Percentiles rank a stretch among this genome's conserved stretches.
These are phyloP conservation scores for Pelargonium myrrhifolium DNA, from an alignment of 441 rosid genomes.

Conservation along the genomic window DNA sequence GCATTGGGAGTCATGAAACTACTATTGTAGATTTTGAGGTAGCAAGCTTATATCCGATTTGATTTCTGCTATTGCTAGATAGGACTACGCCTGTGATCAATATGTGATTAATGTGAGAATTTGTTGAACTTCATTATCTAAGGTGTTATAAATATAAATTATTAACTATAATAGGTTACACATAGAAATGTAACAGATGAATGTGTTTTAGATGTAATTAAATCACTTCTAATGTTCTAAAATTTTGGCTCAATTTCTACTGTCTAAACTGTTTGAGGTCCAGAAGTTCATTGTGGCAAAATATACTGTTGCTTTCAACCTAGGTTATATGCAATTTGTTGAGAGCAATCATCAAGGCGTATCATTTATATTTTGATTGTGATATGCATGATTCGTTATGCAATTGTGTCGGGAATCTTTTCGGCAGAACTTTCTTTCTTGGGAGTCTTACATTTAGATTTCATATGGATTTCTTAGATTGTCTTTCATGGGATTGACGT, in stretches of 20 bases:
- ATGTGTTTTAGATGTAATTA: background rate
- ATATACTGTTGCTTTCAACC: background rate
- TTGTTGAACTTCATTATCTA: background rate
- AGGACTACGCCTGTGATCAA: conserved; percentile 2
- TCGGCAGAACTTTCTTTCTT: conserved; percentile 4
- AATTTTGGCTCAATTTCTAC: background rate
- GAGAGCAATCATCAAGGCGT: background rate
- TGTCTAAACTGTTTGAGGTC: background rate
- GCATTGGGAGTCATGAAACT: conserved; percentile 83
- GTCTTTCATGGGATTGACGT: conserved; percentile 76
- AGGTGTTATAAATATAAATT: background rate
- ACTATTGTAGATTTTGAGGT: conserved; percentile 93
- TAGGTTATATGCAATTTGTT: background rate
- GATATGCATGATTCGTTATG: background rate
- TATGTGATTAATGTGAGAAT: background rate
- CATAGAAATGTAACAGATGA: background rate
- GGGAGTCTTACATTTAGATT: conserved; percentile 18
- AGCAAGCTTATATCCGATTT: conserved; percentile 17
- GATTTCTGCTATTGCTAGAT: background rate
- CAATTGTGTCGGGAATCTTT: background rate
- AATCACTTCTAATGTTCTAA: background rate
- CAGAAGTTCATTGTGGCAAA: background rate
- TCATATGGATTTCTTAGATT: conserved; percentile 37
- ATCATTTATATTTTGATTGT: background rate
- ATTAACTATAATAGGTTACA: background rate